These are phyloP conservation scores for Catenaria anguillulae DNA, from an alignment of 371 early-diverging fungal species.

Conservation along the genomic window DNA sequence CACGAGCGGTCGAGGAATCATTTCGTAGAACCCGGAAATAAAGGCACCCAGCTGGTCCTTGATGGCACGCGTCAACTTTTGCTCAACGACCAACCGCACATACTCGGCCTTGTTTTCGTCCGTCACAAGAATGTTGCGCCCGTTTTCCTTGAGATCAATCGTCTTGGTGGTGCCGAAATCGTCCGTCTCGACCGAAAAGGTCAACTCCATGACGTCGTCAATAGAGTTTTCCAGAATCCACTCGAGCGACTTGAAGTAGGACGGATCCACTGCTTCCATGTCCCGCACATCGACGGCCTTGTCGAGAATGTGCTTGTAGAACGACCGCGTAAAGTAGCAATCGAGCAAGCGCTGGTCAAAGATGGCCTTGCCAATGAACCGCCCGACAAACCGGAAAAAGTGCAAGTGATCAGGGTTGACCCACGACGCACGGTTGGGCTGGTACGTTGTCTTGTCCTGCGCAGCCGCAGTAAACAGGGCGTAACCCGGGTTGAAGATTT, in stretches of 20 bases:
- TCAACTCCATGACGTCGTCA: slow-evolving; percentile 84
- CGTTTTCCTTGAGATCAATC: slow-evolving; percentile 79
- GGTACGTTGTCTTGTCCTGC: slow-evolving; percentile 87
- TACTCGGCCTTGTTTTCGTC: slow-evolving; percentile 96
- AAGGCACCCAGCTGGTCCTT: slow-evolving; percentile 88
- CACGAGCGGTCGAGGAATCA: slow-evolving; percentile 78
- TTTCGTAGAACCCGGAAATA: slow-evolving; percentile 88
- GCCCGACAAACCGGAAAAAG: slow-evolving; percentile 97
- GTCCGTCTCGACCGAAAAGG: slow-evolving; percentile 85
- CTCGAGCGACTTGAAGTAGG: slow-evolving; percentile 89
- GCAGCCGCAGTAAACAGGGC: slow-evolving; percentile 94
- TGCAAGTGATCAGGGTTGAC: slow-evolving; percentile 91
- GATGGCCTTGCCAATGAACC: slow-evolving; percentile 97
- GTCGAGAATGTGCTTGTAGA: slow-evolving; percentile 93
- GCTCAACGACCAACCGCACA: slow-evolving; percentile 78
- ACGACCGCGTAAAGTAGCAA: slow-evolving; percentile 93
- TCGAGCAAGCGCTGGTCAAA: slow-evolving; percentile 89
- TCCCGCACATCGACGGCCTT: slow-evolving; percentile 85
- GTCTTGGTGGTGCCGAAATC: slow-evolving; percentile 77
- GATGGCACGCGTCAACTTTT: slow-evolving; percentile 72
- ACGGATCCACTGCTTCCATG: slow-evolving; percentile 94
- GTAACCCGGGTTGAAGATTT: slow-evolving; percentile 98
- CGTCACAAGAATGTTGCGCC: slow-evolving; percentile 82
- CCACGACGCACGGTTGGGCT: slow-evolving; percentile 87
- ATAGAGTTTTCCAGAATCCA: slow-evolving; percentile 98